phyloP scores from a whole-genome alignment of 257 asterid genomes.

The Lantana camara region DNA sequence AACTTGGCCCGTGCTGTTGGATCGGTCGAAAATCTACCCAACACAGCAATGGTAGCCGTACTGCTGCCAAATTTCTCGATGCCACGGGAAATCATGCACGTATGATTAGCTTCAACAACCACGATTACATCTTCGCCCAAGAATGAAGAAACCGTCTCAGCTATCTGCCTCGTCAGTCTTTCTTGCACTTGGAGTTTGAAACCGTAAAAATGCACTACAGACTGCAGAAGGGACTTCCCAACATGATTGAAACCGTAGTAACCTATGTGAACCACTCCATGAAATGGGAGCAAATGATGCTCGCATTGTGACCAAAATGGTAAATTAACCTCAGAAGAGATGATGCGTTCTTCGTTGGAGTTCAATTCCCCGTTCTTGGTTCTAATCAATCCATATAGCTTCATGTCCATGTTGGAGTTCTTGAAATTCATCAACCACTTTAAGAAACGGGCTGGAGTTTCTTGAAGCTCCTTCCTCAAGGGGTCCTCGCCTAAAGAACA shows the following conservation, averaged over 20 bases:
- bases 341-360: slow-evolving; percentile 36
- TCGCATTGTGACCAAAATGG: slow-evolving; percentile 90
- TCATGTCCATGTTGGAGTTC: slow-evolving; percentile 58
- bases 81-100: slow-evolving; percentile 95
- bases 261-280: slow-evolving; percentile 88
- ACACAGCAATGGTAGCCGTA: slow-evolving; percentile 82
- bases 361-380: slow-evolving; percentile 34
- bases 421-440: slow-evolving; percentile 79
- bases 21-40: slow-evolving; percentile 79
- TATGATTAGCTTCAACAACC: slow-evolving; percentile 88
- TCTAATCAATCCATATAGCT: slow-evolving; percentile 49
- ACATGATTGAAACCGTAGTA: slow-evolving; percentile 49
- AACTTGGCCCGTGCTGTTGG: slow-evolving; percentile 64
- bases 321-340: slow-evolving; percentile 63
- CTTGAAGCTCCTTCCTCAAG: slow-evolving; percentile 67
- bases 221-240: slow-evolving; percentile 63
- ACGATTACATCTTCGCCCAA: slow-evolving; percentile 86
- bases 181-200: slow-evolving; percentile 98
- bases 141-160: slow-evolving; percentile 67
- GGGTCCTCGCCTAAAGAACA: slow-evolving; percentile 81
- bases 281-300: slow-evolving; percentile 93
- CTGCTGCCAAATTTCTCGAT: slow-evolving; percentile 90
- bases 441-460: slow-evolving; percentile 74
- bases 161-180: slow-evolving; percentile 91
- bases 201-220: slow-evolving; percentile 79